Conservation (phyloP, 2,329 filamentous ascomycete species). For the Aspergillus aculeatus region DNA sequence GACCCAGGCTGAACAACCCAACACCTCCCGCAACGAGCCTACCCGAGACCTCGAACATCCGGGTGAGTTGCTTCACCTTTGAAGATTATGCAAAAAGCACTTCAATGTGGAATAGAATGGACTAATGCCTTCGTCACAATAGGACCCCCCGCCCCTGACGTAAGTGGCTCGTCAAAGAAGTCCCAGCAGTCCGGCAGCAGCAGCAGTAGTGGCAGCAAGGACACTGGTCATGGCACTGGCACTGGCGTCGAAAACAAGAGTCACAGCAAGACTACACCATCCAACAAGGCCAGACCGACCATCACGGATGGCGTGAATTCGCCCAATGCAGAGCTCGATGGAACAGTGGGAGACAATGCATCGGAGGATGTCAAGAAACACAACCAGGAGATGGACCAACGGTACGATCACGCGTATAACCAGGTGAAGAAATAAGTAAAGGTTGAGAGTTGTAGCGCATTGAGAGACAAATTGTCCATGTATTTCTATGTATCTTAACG, state of each 20-base stretch:
- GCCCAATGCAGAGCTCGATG: slow-evolving; percentile 30
- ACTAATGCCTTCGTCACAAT: neutral
- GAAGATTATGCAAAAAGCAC: neutral
- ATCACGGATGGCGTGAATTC: slow-evolving; percentile 31
- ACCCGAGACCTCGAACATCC: slow-evolving; percentile 26
- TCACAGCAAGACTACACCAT: slow-evolving; percentile 24
- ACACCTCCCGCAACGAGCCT: slow-evolving; percentile 10
- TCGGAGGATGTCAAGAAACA: slow-evolving; percentile 38
- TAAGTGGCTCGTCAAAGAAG: neutral
- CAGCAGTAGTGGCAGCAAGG: neutral
- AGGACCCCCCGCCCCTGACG: slow-evolving; percentile 25
- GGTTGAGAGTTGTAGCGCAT: neutral
- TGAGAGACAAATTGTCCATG: neutral
- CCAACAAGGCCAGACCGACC: slow-evolving; percentile 37
- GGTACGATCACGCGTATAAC: slow-evolving; percentile 36
- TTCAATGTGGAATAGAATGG: neutral
- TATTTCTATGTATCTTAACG: neutral
- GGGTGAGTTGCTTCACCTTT: slow-evolving; percentile 12
- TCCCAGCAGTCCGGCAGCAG: slow-evolving; percentile 8
- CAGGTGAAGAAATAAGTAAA: slow-evolving; percentile 11
- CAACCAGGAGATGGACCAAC: slow-evolving; percentile 33
- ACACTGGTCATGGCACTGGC: neutral
- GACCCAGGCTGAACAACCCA: slow-evolving; percentile 6
- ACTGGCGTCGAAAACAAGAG: neutral
- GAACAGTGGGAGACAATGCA: slow-evolving; percentile 25